Evolutionary conservation across 768 basidiomycete genomes (phyloP).

Genomic region (Cystofilobasidium macerans): DNA sequence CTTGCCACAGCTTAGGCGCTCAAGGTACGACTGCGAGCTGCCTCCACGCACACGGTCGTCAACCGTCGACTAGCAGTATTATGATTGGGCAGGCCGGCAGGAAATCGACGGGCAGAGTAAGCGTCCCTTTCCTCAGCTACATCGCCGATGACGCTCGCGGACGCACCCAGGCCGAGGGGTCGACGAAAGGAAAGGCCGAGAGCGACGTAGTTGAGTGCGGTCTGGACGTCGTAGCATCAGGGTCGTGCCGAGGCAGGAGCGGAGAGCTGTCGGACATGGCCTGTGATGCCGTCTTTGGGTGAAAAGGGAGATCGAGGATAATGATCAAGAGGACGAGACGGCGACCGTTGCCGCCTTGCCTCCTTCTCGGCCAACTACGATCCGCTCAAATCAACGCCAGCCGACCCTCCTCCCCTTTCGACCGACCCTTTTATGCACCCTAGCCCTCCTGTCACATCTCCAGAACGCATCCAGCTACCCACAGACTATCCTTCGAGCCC

Average conservation of each 20-base stretch:
- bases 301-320: not conserved
- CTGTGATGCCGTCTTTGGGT: no score
- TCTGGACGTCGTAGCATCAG: not conserved
- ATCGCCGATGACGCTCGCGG: not conserved
- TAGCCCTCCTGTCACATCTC: not conserved
- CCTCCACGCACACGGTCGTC: constrained; percentile 41
- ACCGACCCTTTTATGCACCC: not conserved
- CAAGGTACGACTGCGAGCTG: constrained; percentile 35
- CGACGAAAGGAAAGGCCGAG: not conserved
- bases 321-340: not conserved
- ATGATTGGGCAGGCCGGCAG: not conserved
- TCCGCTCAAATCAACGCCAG: not conserved
- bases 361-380: not conserved
- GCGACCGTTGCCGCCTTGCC: not conserved
- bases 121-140: not conserved
- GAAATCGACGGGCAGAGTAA: not conserved
- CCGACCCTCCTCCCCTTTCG: not conserved
- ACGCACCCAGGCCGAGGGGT: not conserved
- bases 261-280: not conserved
- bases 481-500: not conserved
- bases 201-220: not conserved
- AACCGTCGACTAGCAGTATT: constrained; percentile 28
- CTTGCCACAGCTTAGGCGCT: not conserved
- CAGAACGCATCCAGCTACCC: not conserved
- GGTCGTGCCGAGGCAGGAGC: not conserved